Base-by-base conservation (phyloP, 768 basidiomycete genomes). In the Leccinum incarnatum region DNA sequence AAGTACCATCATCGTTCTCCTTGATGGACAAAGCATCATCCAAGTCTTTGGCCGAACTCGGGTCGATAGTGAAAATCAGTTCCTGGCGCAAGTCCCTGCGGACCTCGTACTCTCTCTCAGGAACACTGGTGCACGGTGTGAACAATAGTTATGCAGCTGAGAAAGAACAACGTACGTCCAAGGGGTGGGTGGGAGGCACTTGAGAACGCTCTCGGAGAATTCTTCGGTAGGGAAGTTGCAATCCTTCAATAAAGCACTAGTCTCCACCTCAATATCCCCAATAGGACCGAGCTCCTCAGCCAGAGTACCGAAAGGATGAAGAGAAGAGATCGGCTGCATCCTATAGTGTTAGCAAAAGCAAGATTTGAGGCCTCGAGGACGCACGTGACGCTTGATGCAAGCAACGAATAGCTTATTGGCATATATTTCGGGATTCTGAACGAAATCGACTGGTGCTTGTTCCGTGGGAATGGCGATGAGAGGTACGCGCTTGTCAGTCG, bases 211-310 rank as follows among this genome's bases (percentile, higher is more conserved):
- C 50, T 99, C 97, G 9, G 88, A 85, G 75, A 99, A 99, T 62
- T 98, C 97, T 73, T 96, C 95, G 0, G 93, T 91, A 2, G 96
- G 93, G 86, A 98, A 98, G 76, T 98, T 98, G 81, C 95, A 98
- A 73, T 99, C 97, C 74, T 98, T 98, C 63, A 99, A 80, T 59
- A 99, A 78, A 8, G 97, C 97, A 61, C 93, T 95, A 5, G 96
- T 98, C 76, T 99, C 97, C 8, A 97, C 95, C 74, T 98, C 95
- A 53, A 96, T 88, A 64, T 99, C 93, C n/a, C 97, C 97, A 61
- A 99, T 99, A 19, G 95, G 89, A 48, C 97, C 97, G 52, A 99
- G 83, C 72, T 99, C 95, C 72, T 99, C 97, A 25, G 98, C 97
- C 40, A 99, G 78, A 19, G 96, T 98, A 56, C 97, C 97, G 72